Evolutionary conservation across 441 rosid genomes (phyloP).

Genomic region (Geranium incanum): DNA sequence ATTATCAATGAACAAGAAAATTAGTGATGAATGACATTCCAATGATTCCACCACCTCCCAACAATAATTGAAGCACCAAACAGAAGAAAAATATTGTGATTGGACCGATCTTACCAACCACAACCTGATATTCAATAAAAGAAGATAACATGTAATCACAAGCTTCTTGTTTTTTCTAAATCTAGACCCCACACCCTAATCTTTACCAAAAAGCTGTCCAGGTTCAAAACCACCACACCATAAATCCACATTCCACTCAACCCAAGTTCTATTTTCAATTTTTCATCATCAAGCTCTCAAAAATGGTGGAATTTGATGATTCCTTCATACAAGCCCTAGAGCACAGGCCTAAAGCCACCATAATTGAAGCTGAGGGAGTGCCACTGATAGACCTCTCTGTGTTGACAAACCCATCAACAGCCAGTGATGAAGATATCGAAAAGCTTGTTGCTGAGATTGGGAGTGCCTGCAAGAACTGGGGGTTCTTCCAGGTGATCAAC

Average conservation of each 20-base stretch:
- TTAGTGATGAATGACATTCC: background rate
- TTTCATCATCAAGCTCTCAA: background rate
- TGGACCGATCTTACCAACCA: background rate
- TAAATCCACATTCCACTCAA: no score
- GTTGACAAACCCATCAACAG: background rate
- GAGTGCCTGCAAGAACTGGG: slow-evolving; percentile 59
- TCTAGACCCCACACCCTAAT: background rate
- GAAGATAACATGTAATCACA: background rate
- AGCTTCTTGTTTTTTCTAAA: background rate
- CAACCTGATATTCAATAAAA: background rate
- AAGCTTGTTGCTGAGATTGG: background rate
- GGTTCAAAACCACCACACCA: no score
- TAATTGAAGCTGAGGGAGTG: slow-evolving; percentile 36
- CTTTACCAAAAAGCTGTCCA: background rate
- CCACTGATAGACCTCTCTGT: slow-evolving; percentile 57
- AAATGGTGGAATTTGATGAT: slow-evolving; percentile 51
- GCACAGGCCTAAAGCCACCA: slow-evolving; percentile 39
- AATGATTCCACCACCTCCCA: background rate
- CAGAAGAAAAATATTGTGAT: background rate
- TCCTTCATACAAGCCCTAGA: slow-evolving; percentile 49
- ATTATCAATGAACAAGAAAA: no score
- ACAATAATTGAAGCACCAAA: background rate
- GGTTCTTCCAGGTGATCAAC: slow-evolving; percentile 59
- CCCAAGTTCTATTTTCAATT: no score
- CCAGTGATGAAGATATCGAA: background rate